Base-by-base conservation (phyloP, 2,329 filamentous ascomycete genomes). In the Fusarium tjaetaba region DNA sequence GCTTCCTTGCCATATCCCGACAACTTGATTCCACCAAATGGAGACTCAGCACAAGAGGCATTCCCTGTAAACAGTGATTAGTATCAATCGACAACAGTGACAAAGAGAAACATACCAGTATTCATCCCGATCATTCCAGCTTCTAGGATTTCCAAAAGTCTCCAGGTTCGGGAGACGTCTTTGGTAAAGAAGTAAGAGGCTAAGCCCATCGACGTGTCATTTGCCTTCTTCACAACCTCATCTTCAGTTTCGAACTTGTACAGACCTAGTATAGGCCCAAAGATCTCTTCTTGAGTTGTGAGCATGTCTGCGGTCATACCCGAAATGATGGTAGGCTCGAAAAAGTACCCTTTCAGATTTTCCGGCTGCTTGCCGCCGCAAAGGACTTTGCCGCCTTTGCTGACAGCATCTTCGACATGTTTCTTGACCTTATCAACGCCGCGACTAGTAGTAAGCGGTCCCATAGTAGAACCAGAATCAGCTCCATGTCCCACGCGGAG, bases 1-100 rank as follows among this genome's bases (percentile, higher is more conserved):
- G 84, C 48, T n/a, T 75, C 73, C 39, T 75, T 75, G 1, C 73
- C 73, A 26, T 74, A 65, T 2, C 73, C 73, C 1, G 59, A 71
- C 18, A 62, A 42, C 15, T 71, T 75, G 2, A 75, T 75, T 5
- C 70, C 72, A 0, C 73, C 73, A n/a, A 75, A 85, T 0, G 84
- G 84, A 6, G 81, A 76, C 67, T 85, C 83, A 0, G 83, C 81
- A 1, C 82, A 79, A 2, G 82, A 84, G 4, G 56, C 49, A 18
- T 73, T 75, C 0, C 64, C 64, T 57, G 3, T 5, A n/a, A 1
- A 22, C 5, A 42, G 0, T 1, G 1, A 7, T 57, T 32, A 57
- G n/a, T 22, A 5, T 57, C 8, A 2, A 22, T 9, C 0, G 13
- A 3, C 3, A 6, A 2, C 4, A 18, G n/a, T 7, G 8, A 26